These are phyloP conservation scores for Jamesozyma lodderae DNA, from an alignment of 805 yeast genomes.

Conservation along the genomic window DNA sequence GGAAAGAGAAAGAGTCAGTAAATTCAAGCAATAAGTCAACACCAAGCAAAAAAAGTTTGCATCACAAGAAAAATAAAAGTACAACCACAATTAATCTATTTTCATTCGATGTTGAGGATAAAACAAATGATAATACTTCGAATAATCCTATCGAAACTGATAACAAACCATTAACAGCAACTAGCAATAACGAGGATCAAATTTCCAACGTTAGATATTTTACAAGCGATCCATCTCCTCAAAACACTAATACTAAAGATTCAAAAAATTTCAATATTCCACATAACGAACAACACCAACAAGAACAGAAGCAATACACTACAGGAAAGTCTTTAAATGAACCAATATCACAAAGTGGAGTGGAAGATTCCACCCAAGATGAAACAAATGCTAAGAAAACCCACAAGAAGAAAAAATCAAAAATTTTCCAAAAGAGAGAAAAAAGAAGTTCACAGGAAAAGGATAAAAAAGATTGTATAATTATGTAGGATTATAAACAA, in stretches of 20 bases:
- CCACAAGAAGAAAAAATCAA: no score
- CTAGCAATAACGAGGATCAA: not conserved
- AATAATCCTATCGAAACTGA: no score
- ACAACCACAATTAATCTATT: constrained; percentile 19
- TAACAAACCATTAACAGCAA: not conserved
- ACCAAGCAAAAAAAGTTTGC: not conserved
- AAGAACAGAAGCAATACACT: no score
- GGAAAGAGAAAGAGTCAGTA: not conserved
- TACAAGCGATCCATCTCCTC: not conserved
- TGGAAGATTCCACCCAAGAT: no score
- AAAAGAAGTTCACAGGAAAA: constrained; percentile 1
- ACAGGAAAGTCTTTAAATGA: no score
- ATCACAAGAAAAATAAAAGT: constrained; percentile 16
- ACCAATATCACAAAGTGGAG: no score
- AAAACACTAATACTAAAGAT: not conserved
- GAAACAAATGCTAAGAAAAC: no score
- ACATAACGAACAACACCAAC: no score
- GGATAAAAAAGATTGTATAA: constrained; percentile 10
- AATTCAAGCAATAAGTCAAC: not conserved
- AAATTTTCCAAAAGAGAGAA: not conserved
- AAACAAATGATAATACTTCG: not conserved
- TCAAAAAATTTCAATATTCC: not conserved
- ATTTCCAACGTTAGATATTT: not conserved
- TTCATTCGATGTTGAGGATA: constrained; percentile 5
- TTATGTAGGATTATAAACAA: constrained; percentile 8